phyloP scores from a whole-genome alignment of 2,329 filamentous ascomycete species.

The Penicillium sclerotiorum region DNA sequence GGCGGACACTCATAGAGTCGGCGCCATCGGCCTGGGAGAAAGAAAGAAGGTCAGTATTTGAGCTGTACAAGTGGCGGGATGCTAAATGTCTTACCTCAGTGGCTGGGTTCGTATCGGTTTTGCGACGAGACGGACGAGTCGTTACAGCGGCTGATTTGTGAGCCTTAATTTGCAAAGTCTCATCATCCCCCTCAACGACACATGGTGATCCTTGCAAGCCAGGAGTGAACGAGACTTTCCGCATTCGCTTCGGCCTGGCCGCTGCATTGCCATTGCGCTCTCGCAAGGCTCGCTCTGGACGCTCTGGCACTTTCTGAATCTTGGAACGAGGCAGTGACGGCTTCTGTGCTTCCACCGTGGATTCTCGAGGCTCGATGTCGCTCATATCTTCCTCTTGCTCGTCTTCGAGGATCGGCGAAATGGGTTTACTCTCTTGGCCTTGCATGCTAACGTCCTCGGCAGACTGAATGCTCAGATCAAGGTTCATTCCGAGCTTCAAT shows the following conservation, averaged over 20 bases:
- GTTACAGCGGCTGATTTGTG: conserved; percentile 35
- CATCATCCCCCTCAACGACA: conserved; percentile 32
- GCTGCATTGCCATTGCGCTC: conserved; percentile 40
- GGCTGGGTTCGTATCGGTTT: conserved; percentile 30
- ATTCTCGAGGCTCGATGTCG: conserved; percentile 25
- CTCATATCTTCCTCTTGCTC: conserved; percentile 33
- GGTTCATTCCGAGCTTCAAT: conserved; percentile 45
- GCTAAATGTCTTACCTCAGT: conserved; percentile 31
- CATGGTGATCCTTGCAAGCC: conserved; percentile 33
- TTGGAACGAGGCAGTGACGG: conserved; percentile 21
- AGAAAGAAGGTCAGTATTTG: conserved; percentile 11
- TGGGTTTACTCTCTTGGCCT: conserved; percentile 25
- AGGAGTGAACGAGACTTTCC: conserved; percentile 44
- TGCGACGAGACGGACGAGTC: conserved; percentile 30
- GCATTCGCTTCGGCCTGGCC: conserved; percentile 30
- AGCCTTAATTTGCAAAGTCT: conserved; percentile 37
- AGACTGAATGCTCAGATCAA: conserved; percentile 40
- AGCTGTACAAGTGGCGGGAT: neutral
- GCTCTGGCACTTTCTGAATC: conserved; percentile 26
- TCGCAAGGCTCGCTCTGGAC: conserved; percentile 34
- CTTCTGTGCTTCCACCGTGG: conserved; percentile 7
- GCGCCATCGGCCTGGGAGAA: conserved; percentile 15
- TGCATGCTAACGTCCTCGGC: conserved; percentile 21
- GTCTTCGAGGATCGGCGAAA: conserved; percentile 37
- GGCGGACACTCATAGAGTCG: conserved; percentile 38